Base-by-base conservation (phyloP, 2,329 filamentous ascomycete species). In the Polytolypa hystricis region DNA sequence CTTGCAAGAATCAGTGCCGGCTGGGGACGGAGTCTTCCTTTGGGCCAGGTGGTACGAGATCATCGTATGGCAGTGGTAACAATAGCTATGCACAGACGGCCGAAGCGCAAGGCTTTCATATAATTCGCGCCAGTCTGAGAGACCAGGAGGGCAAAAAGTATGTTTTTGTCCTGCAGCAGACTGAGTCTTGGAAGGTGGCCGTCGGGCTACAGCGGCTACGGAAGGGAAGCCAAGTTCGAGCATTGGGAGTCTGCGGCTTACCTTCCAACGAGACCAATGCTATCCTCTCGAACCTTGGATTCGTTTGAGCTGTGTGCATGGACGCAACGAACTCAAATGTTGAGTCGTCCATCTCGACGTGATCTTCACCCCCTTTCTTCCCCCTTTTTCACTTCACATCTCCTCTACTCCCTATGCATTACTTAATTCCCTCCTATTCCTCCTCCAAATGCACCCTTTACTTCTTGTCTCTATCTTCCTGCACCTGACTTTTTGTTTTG, bases 1-100 rank as follows among this genome's bases (percentile, higher is more conserved):
- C 73, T 41, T 84, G 80, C 64, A 77, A 74, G 53, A 71, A 70
- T 47, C 71, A 70, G 44, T 83, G 77, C 56, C 71, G 73, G 43
- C 61, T 74, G 41, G 54, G 54, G 30, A 51, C 55, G 23, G 53
- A 54, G 33, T 47, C 47, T 47, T 51, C 48, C 63, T 67, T 54
- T 56, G 68, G 40, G 14, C 21, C 36, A 19, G 25, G 33, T 56
- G 62, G 50, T 61, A n/a, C n/a, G n/a, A n/a, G n/a, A n/a, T n/a
- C n/a, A n/a, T 55, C 34, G 12, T 17, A 21, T 33, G 25, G 49
- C 28, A 44, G 42, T 15, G 49, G 50, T 36, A 47, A 47, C 36
- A 45, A 45, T 35, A 52, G 48, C 32, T 43, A 43, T 31, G 35
- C 44, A 35, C 49, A 62, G 64, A 67, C 56, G 28, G 62, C 63